Percentiles rank a stretch among this genome's conserved stretches.
Conservation (phyloP, 1,284 basidiomycete species). For the Veloboletus limbatus region DNA sequence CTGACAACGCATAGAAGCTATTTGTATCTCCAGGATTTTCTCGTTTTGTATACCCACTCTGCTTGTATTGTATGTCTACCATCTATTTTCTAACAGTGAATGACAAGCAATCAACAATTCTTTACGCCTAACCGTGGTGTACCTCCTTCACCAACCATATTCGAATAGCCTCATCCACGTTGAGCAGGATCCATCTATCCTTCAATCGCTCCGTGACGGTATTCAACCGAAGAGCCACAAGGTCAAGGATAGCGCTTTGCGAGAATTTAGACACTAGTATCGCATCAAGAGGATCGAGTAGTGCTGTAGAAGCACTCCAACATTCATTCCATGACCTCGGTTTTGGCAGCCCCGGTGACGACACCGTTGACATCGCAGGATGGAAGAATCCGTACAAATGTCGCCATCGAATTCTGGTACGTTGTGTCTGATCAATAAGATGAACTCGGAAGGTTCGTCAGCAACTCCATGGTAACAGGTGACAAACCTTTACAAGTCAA, state of each 20-base stretch:
- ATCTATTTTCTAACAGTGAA: background rate
- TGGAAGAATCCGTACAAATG: constrained; percentile 69
- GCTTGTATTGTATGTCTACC: background rate
- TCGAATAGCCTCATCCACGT: constrained; percentile 63
- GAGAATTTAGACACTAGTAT: constrained; percentile 87
- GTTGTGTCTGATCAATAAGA: constrained; percentile 1
- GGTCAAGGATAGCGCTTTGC: constrained; percentile 65
- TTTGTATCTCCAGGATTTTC: background rate
- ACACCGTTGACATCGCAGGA: constrained; percentile 66
- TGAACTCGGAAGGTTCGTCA: background rate
- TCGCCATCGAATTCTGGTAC: constrained; percentile 54
- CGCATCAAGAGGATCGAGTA: constrained; percentile 87
- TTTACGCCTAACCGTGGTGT: too few relatives aligned
- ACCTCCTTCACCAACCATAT: constrained; percentile 76
- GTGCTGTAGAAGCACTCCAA: constrained; percentile 85
- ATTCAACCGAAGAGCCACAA: constrained; percentile 72
- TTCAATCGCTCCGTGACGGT: constrained; percentile 73
- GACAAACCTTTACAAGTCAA: constrained; percentile 73
- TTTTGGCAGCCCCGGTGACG: constrained; percentile 61
- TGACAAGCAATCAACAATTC: too few relatives aligned
- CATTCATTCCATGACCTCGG: constrained; percentile 75
- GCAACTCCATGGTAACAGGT: background rate
- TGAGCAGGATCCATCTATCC: constrained; percentile 66
- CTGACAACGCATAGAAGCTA: background rate
- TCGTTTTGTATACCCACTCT: background rate